phyloP scores from a whole-genome alignment of 345 rosid genomes.

The Populus tremula region DNA sequence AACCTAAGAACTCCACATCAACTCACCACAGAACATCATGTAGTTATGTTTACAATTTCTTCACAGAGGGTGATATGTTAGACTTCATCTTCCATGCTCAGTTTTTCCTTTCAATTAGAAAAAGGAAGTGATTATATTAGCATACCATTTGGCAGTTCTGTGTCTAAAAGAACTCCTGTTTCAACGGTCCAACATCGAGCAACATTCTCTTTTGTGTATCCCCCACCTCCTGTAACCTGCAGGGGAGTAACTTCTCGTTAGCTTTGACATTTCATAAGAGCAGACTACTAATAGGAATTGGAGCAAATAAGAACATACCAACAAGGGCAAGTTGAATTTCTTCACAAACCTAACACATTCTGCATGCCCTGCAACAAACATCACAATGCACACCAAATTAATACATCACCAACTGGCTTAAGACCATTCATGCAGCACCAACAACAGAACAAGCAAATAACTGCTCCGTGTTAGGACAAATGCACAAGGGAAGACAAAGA shows the following conservation, averaged over 20 bases:
- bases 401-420: neutral
- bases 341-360: slow-evolving; percentile 94
- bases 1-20: neutral
- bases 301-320: slow-evolving; percentile 49
- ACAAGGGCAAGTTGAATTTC: slow-evolving; percentile 82
- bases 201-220: slow-evolving; percentile 96
- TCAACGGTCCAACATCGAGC: slow-evolving; percentile 99
- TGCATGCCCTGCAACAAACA: slow-evolving; percentile 71
- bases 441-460: neutral
- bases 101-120: no score
- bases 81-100: no score
- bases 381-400: slow-evolving; percentile 2
- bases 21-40: neutral
- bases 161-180: slow-evolving; percentile 85
- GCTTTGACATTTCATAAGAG: neutral
- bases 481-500: slow-evolving; percentile 7
- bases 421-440: slow-evolving; percentile 6
- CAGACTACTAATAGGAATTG: slow-evolving; percentile 1
- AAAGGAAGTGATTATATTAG: neutral
- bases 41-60: neutral
- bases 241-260: neutral
- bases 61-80: neutral
- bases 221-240: slow-evolving; percentile 99
- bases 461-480: slow-evolving; percentile 7
- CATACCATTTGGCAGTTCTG: slow-evolving; percentile 88